Base-by-base conservation (phyloP, 169 alveolate species). In the Plasmodium berghei region DNA sequence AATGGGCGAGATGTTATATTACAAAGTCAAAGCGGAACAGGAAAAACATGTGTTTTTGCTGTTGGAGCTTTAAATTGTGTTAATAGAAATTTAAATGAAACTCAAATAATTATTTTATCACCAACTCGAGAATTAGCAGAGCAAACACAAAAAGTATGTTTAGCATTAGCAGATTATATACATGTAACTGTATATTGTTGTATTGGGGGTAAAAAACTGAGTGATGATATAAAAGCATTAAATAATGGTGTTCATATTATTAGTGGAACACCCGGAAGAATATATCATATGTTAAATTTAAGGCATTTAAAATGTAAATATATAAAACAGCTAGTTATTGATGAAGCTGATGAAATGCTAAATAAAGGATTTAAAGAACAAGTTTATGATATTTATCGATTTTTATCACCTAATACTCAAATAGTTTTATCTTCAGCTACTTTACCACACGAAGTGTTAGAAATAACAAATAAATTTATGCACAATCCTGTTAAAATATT, bases 211-310 rank as follows among this genome's bases (percentile, higher is more conserved):
- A 98, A 99, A n/a, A 97, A 95, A 34, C 98, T 98, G 55, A 95
- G 99, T 74, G 99, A 98, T 61, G 99, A 99, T 87, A 97, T 97
- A 73, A 96, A 96, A 90, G 96, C 94, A 64, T 95, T 99, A 67
- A 96, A 96, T 89, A 97, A 95, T 55, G 99, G 99, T 12, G 99
- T 98, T n/a, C 99, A 99, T 94, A 96, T 98, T 85, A 99, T 99
- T 9, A 99, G 98, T 58, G 99, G 99, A 3, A 99, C 99, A 22
- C 99, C 99, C 10, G 99, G 99, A 14, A 97, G 99, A 91, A 99
- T 98, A 45, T 94, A 93, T 77, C 99, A 99, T 90, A 97, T 99
- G 99, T 96, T 98, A 83, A 97, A 96, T 59, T 96, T 97, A 92
- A 97, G 98, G 66, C 97, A 95, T 77, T 92, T 97, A n/a, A 88